Evolutionary conservation across 2,329 filamentous ascomycete species (phyloP).

Genomic region (Fusarium stilboides): DNA sequence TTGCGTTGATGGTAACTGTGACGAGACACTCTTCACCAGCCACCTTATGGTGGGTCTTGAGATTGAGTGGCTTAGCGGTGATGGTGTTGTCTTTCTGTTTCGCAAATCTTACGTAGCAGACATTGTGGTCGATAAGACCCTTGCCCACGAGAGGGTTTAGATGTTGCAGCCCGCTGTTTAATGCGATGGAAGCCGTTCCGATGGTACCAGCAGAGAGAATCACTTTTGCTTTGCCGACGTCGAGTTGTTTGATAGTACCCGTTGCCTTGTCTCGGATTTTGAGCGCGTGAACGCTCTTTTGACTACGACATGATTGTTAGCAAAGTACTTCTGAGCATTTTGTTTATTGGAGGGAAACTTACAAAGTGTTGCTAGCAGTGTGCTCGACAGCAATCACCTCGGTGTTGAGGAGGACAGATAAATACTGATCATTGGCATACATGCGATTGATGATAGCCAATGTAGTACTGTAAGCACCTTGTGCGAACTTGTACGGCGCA

Average conservation of each 20-base stretch:
- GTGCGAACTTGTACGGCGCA: constrained; percentile 33
- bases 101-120: constrained; percentile 36
- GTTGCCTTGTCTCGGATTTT: constrained; percentile 26
- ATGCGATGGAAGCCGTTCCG: constrained; percentile 34
- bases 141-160: constrained; percentile 15
- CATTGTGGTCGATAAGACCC: constrained; percentile 38
- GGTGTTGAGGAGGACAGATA: constrained; percentile 31
- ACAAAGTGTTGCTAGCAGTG: not conserved
- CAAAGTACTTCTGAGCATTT: rapidly evolving
- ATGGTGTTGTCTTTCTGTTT: constrained; percentile 19
- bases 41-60: constrained; percentile 29
- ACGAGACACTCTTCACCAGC: constrained; percentile 21
- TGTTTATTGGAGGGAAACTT: rapidly evolving
- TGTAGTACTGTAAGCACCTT: constrained; percentile 40
- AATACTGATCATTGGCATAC: constrained; percentile 39
- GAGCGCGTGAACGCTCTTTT: constrained; percentile 22
- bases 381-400: constrained; percentile 32
- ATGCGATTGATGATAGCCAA: constrained; percentile 37
- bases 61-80: constrained; percentile 33
- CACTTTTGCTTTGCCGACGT: constrained; percentile 30
- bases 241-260: constrained; percentile 24
- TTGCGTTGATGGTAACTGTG: constrained; percentile 40
- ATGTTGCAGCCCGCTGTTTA: constrained; percentile 36
- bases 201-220: constrained; percentile 26
- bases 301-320: not conserved